phyloP scores from a whole-genome alignment of 495 filamentous ascomycete genomes.

The Penicillium maclennaniae region DNA sequence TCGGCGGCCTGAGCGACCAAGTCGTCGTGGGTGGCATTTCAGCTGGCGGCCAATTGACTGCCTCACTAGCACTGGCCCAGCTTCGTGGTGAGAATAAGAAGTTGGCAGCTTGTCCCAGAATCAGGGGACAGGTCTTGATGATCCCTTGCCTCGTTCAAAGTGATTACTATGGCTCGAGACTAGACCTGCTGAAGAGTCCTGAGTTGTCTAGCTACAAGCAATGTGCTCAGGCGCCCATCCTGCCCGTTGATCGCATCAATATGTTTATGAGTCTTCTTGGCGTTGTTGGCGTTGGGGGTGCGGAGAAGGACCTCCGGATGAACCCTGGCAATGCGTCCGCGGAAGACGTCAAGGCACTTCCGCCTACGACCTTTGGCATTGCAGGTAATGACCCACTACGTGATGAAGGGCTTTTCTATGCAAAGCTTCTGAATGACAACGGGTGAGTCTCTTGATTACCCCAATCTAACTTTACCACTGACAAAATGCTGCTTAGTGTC shows the following conservation, averaged over 20 bases:
- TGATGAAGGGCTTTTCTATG: slow-evolving; percentile 45
- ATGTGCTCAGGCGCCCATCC: slow-evolving; percentile 37
- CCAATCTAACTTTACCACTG: background rate
- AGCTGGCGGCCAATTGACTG: slow-evolving; percentile 44
- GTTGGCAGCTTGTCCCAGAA: slow-evolving; percentile 23
- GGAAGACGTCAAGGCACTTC: slow-evolving; percentile 38
- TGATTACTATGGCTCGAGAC: slow-evolving; percentile 31
- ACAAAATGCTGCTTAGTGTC: slow-evolving; percentile 22
- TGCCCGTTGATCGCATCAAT: slow-evolving; percentile 28
- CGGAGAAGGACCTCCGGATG: slow-evolving; percentile 27
- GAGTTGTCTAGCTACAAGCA: slow-evolving; percentile 36
- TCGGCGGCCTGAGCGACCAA: slow-evolving; percentile 32
- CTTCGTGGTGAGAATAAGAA: slow-evolving; percentile 20
- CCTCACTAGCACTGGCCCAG: slow-evolving; percentile 33
- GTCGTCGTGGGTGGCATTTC: slow-evolving; percentile 48
- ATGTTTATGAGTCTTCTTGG: slow-evolving; percentile 33
- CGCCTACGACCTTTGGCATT: slow-evolving; percentile 43
- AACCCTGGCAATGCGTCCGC: slow-evolving; percentile 40
- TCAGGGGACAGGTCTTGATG: slow-evolving; percentile 42
- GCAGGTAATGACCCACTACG: slow-evolving; percentile 45
- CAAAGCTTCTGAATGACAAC: slow-evolving; percentile 39
- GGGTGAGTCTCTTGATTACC: slow-evolving; percentile 32
- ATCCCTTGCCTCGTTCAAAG: slow-evolving; percentile 37
- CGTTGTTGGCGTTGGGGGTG: slow-evolving; percentile 9
- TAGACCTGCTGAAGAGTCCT: slow-evolving; percentile 30